A percentile compares a stretch with the other conserved stretches of the same genome.
Evolutionary conservation across 2,329 filamentous ascomycete species (phyloP).

Genomic region (Ceratocystis lukuohia): DNA sequence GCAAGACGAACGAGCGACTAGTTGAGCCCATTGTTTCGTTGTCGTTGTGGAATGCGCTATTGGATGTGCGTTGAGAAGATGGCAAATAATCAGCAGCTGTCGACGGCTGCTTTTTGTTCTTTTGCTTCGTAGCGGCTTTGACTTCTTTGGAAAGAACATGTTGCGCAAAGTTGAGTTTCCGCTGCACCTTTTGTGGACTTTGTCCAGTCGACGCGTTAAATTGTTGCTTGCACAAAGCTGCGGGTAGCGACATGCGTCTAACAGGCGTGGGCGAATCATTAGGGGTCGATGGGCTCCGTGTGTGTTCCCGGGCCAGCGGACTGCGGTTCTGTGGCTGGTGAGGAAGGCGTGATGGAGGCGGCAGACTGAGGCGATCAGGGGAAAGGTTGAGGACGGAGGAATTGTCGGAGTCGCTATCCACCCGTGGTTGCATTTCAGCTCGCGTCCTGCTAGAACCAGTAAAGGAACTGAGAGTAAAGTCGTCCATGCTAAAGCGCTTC

Average conservation of each 20-base stretch:
- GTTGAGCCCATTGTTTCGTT: slow-evolving; percentile 26
- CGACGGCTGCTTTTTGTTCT: slow-evolving; percentile 12
- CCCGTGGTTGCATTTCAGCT: slow-evolving; percentile 41
- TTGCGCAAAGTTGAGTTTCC: slow-evolving; percentile 19
- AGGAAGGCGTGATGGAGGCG: slow-evolving; percentile 24
- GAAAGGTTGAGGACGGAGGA: slow-evolving; percentile 29
- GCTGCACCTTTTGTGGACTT: slow-evolving; percentile 15
- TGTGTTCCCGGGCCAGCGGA: slow-evolving; percentile 29
- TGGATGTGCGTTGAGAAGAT: slow-evolving; percentile 19
- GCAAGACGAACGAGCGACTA: slow-evolving; percentile 40
- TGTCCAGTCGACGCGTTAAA: slow-evolving; percentile 3
- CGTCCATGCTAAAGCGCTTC: slow-evolving; percentile 26
- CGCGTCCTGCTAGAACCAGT: slow-evolving; percentile 31
- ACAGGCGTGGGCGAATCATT: slow-evolving; percentile 15
- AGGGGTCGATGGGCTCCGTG: slow-evolving; percentile 24
- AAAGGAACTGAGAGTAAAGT: slow-evolving; percentile 33
- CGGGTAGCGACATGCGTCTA: slow-evolving; percentile 19
- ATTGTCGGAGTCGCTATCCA: slow-evolving; percentile 39
- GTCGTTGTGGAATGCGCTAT: slow-evolving; percentile 15
- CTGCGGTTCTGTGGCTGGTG: slow-evolving; percentile 27
- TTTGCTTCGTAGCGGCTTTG: slow-evolving; percentile 17
- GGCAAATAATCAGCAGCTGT: not conserved
- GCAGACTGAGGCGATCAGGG: slow-evolving; percentile 28
- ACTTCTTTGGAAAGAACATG: slow-evolving; percentile 19
- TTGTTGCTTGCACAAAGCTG: slow-evolving; percentile 16